Evolutionary conservation across 139 green algal species (phyloP), one percentile per base, ranked within the genome.

Genomic region (Volvox africanus): DNA sequence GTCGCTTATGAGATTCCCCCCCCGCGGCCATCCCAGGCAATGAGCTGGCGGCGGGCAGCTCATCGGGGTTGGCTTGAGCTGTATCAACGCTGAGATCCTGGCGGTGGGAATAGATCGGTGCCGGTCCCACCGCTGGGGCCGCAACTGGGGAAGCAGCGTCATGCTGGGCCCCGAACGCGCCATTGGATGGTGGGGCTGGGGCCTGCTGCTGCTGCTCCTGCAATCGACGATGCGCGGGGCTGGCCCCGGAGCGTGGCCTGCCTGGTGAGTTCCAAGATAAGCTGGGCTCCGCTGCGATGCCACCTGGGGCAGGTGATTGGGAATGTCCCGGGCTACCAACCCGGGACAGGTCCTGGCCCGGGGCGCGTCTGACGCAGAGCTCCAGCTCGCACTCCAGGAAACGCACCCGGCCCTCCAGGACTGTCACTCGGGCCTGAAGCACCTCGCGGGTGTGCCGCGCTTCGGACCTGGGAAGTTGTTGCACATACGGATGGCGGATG

Each of bases 301-400:
- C 44, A 2, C 26, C 50, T 2, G 73, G 30, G 69, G 71, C 44
- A 17, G 68, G 35, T 24, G 83, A 36, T 28, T 65, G 62, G 26
- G 67, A 12, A 9, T 5, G 50, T 13, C 30, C 81, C 61, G 81
- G 61, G 61, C 81, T 87, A 35, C 32, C 28, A 22, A 19, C 32
- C 5, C 13, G 18, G 14, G 80, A 1, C 50, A 14, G 26, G 20
- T 73, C 24, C 80, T 26, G 55, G 2, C 50, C n/a, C 0, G 50
- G 75, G 44, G 37, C 50, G 30, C 61, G 89, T 76, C 77, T 87
- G 37, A 82, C 91, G 75, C 75, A 92, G 30, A 62, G 50, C 30
- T 89, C 86, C 73, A 96, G 26, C 80, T 94, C 85, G 87, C 92
- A 93, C 61, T 96, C 95, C 73, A 96, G 71, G 86, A 95, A 95